These are phyloP conservation scores for Ceratobasidium sp. DNA, from an alignment of 1,284 basidiomycete genomes.

Conservation along the genomic window DNA sequence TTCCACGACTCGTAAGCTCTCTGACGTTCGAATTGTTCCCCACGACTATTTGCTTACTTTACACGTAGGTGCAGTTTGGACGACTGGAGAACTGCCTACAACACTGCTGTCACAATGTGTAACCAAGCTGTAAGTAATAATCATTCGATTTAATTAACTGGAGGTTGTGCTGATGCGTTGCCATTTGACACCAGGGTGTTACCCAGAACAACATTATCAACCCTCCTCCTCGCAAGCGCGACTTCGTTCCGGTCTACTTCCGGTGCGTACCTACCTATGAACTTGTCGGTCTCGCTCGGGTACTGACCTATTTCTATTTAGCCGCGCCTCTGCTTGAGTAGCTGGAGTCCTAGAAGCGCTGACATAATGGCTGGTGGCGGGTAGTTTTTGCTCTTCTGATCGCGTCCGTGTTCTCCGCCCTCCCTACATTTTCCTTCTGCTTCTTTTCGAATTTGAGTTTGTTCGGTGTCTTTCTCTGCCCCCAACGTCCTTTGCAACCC, in stretches of 20 bases:
- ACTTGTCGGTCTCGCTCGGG: not conserved
- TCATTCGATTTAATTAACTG: not conserved
- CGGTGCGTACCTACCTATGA: slow-evolving; percentile 21
- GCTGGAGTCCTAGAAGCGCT: too few species aligned
- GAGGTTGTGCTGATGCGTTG: not conserved
- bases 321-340: too few species aligned
- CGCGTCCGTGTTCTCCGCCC: too few species aligned
- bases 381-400: too few species aligned
- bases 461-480: too few species aligned
- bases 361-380: too few species aligned
- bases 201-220: slow-evolving; percentile 8
- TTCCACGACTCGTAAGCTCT: slow-evolving; percentile 26
- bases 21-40: not conserved
- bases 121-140: slow-evolving; percentile 7
- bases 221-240: slow-evolving; percentile 17
- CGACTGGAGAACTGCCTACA: slow-evolving; percentile 35
- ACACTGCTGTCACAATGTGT: slow-evolving; percentile 10
- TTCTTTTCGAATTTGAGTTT: not conserved
- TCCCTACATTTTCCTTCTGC: not conserved
- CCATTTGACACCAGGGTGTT: slow-evolving; percentile 17
- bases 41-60: too few species aligned
- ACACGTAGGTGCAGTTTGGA: not conserved
- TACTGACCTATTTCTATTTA: too few species aligned
- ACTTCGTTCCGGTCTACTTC: slow-evolving; percentile 9
- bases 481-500: too few species aligned